phyloP scores from a whole-genome alignment of 805 yeast genomes.

The Candida pseudoglaebosa region DNA sequence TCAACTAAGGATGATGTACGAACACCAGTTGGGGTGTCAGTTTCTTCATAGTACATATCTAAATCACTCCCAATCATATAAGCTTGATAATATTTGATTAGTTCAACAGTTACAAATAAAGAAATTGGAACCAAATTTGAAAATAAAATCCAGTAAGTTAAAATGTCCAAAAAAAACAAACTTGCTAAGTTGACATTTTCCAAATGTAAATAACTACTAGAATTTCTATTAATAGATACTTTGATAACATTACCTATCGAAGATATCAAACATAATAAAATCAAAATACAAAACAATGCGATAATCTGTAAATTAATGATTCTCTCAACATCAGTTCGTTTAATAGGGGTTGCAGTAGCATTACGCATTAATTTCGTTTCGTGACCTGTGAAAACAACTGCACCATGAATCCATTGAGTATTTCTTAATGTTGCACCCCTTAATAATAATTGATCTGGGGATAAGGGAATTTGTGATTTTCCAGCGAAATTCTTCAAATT shows the following conservation, averaged over 20 bases:
- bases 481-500: conserved; percentile 59
- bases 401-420: conserved; percentile 92
- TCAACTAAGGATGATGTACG: conserved; percentile 95
- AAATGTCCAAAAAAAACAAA: conserved; percentile 77
- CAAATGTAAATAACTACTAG: conserved; percentile 61
- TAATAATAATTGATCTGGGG: conserved; percentile 86
- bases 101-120: conserved; percentile 91
- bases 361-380: conserved; percentile 97
- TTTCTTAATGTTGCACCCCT: conserved; percentile 96
- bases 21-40: conserved; percentile 93
- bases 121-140: conserved; percentile 98
- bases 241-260: conserved; percentile 84
- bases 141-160: conserved; percentile 94
- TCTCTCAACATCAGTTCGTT: conserved; percentile 94
- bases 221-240: conserved; percentile 47
- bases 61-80: conserved; percentile 89
- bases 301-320: conserved; percentile 89
- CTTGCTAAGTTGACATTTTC: conserved; percentile 65
- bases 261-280: conserved; percentile 72
- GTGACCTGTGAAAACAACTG: conserved; percentile 94
- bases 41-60: conserved; percentile 82
- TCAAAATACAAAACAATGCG: conserved; percentile 77
- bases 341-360: conserved; percentile 98
- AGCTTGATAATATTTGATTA: conserved; percentile 94
- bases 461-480: conserved; percentile 55